Percentiles rank a stretch among this genome's conserved stretches.
These are phyloP conservation scores for Apiotrichum porosum DNA, from an alignment of 1,284 basidiomycete species.

Conservation along the genomic window DNA sequence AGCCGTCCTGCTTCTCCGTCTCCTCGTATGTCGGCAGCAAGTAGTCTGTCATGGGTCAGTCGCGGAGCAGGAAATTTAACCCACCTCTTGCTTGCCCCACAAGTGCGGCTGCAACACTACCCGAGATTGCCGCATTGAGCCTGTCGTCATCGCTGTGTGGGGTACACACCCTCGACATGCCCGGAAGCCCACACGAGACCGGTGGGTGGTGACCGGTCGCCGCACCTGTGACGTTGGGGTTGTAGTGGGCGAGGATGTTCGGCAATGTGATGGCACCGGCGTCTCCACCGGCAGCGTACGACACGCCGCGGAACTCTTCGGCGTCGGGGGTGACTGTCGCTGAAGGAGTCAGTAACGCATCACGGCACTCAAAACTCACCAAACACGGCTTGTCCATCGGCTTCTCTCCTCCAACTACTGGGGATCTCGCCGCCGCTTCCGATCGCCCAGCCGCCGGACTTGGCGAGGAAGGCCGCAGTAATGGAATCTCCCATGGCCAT, in stretches of 20 bases:
- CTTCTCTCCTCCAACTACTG: too few species aligned
- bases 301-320: conserved; percentile 45
- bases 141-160: conserved; percentile 28
- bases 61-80: conserved; percentile 1
- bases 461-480: conserved; percentile 45
- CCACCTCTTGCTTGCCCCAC: conserved; percentile 34
- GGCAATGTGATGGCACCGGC: conserved; percentile 40
- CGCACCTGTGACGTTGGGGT: conserved; percentile 22
- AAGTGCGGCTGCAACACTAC: conserved; percentile 27
- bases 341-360: too few species aligned
- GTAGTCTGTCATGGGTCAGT: conserved; percentile 29
- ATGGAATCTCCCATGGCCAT: conserved; percentile 50
- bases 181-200: conserved; percentile 15
- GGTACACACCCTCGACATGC: conserved; percentile 6
- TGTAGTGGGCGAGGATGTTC: conserved; percentile 31
- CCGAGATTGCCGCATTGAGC: conserved; percentile 41
- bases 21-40: conserved; percentile 35
- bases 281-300: conserved; percentile 47
- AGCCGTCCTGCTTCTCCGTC: conserved; percentile 23
- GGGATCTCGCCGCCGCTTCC: background rate
- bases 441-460: conserved; percentile 5
- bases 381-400: too few species aligned
- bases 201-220: conserved; percentile 30
- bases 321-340: conserved; percentile 19
- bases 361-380: too few species aligned